Base-by-base conservation (phyloP, 306 rosid genomes). In the Gynostemma pentaphyllum region DNA sequence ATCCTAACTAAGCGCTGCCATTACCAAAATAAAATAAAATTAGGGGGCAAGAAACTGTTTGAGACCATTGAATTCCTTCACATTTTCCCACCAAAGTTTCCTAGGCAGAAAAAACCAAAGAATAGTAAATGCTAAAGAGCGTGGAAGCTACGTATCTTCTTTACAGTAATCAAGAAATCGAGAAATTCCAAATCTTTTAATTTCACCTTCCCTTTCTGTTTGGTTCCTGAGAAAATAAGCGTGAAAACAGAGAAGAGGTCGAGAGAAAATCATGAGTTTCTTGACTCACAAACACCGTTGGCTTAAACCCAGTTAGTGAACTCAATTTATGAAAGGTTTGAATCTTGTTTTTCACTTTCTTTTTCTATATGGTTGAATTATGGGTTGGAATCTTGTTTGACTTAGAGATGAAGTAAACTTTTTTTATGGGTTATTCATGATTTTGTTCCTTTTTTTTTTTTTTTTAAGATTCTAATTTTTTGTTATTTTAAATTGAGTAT, bases 221-320 rank as follows among this genome's bases (percentile, higher is more conserved):
- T 50, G 61, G 65, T 66, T 54, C 62, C 71, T 71, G 50, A 34
- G 70, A 46, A 68, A 68, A 14, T 21, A n/a, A n/a, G n/a, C 15
- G 23, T 55, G 62, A 46, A 29, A 16, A 7, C 10, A 13, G 26
- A 36, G 11, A 55, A 57, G 40, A 46, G 27, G 41, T 48, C 21
- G 26, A 7, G n/a, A n/a, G n/a, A n/a, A n/a, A 13, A 14, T 65
- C 45, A n/a, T n/a, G 59, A 28, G 23, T n/a, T 14, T 48, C 56
- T 27, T 21, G 1, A 48, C 2, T 6, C 21, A 11, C 40, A n/a
- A n/a, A n/a, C n/a, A n/a, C 45, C 12, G 16, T 40, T 22, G 68
- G 51, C 27, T 67, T 18, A 34, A 24, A 74, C 53, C 62, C 51
- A 61, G 51, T 70, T 66, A 5, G 60, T 50, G 41, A 50, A 39